phyloP scores from a whole-genome alignment of 1,139 yeast genomes.

The Suhomyces ambrosiae region DNA sequence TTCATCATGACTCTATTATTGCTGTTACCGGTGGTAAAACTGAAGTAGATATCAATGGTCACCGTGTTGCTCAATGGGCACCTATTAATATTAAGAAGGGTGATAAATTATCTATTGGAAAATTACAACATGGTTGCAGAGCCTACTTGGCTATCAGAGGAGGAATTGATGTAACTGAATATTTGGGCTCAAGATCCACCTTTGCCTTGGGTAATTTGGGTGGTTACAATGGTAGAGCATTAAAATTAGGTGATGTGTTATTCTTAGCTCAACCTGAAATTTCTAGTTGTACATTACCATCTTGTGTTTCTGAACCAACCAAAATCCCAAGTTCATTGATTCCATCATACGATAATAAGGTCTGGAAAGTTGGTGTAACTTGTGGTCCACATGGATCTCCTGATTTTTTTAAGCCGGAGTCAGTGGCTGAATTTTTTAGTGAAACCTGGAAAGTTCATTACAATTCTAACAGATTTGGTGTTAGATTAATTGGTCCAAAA shows the following conservation, averaged over 20 bases:
- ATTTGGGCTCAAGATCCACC: constrained; percentile 94
- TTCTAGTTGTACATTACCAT: constrained; percentile 67
- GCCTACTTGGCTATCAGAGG: constrained; percentile 88
- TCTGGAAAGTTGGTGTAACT: constrained; percentile 89
- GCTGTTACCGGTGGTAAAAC: constrained; percentile 86
- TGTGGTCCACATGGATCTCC: constrained; percentile 99
- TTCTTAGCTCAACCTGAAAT: constrained; percentile 79
- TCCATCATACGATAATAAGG: constrained; percentile 56
- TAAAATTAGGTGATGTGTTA: constrained; percentile 89
- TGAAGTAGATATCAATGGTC: constrained; percentile 66
- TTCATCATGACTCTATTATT: constrained; percentile 77
- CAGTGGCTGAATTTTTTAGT: constrained; percentile 71
- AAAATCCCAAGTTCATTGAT: constrained; percentile 58
- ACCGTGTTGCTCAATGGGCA: constrained; percentile 56
- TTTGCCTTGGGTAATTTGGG: constrained; percentile 94
- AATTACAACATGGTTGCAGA: constrained; percentile 79
- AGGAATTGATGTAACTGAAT: constrained; percentile 92
- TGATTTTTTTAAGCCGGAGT: constrained; percentile 82
- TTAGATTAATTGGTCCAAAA: constrained; percentile 90
- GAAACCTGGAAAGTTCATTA: constrained; percentile 93
- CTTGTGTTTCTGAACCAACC: constrained; percentile 66
- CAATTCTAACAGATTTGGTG: constrained; percentile 95
- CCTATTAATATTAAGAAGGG: constrained; percentile 75
- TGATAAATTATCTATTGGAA: constrained; percentile 78
- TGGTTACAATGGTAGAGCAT: constrained; percentile 89